Conservation (phyloP, 805 yeast species). For the Starmerella roubikii region DNA sequence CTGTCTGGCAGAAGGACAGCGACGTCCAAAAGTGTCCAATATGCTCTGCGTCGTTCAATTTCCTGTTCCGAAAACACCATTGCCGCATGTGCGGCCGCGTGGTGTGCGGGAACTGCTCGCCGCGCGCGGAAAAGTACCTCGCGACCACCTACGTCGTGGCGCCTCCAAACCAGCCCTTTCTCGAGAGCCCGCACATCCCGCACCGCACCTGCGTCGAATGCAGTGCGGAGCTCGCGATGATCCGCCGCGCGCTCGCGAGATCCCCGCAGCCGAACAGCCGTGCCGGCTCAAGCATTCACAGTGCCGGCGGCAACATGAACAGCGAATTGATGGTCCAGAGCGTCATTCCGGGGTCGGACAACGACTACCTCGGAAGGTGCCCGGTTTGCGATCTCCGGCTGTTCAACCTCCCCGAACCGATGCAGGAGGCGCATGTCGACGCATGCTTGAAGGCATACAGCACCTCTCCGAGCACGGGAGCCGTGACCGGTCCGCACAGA, state of each 20-base stretch:
- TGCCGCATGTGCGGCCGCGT: constrained; percentile 66
- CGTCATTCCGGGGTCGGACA: constrained; percentile 15
- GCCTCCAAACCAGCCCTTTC: constrained; percentile 36
- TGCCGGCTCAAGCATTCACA: not conserved
- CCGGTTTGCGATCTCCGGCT: constrained; percentile 29
- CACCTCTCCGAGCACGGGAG: constrained; percentile 9
- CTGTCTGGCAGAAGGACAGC: constrained; percentile 62
- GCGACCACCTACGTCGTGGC: constrained; percentile 46
- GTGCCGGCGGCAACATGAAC: not conserved
- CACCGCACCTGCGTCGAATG: constrained; percentile 71
- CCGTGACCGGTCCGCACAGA: constrained; percentile 25
- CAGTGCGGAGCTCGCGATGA: constrained; percentile 44
- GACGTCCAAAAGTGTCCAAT: constrained; percentile 39
- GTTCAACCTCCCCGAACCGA: constrained; percentile 22
- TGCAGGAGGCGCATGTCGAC: constrained; percentile 54
- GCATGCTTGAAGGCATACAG: constrained; percentile 49
- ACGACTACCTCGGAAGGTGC: constrained; percentile 27
- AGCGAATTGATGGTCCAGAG: constrained; percentile 19
- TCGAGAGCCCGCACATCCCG: constrained; percentile 39
- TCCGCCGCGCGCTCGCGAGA: constrained; percentile 30
- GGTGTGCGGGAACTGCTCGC: constrained; percentile 59
- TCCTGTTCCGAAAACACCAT: constrained; percentile 67
- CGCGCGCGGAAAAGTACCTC: constrained; percentile 38
- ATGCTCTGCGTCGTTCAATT: constrained; percentile 40
- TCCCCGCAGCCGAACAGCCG: constrained; percentile 1